Evolutionary conservation across 1,284 basidiomycete species (phyloP).

Genomic region (Garcileccinum viscosum): DNA sequence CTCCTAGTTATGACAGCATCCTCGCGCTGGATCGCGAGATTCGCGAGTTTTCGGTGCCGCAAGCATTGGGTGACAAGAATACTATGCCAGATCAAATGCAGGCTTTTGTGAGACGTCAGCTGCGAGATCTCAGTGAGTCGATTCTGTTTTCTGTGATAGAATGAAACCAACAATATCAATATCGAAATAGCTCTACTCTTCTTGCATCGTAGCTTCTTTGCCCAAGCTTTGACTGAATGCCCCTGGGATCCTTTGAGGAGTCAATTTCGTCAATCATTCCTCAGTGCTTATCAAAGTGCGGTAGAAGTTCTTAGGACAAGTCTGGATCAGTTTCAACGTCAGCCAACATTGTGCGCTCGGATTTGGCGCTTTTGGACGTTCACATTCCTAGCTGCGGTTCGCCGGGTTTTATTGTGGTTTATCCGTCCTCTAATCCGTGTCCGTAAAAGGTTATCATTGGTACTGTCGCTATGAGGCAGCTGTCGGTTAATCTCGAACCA

Average conservation of each 20-base stretch:
- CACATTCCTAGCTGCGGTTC: slow-evolving; percentile 53
- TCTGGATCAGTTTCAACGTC: slow-evolving; percentile 44
- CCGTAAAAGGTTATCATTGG: slow-evolving; percentile 49
- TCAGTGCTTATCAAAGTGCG: slow-evolving; percentile 52
- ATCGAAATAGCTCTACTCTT: slow-evolving; percentile 48
- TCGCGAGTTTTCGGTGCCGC: slow-evolving; percentile 41
- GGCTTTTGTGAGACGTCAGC: slow-evolving; percentile 50
- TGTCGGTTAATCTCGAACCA: slow-evolving; percentile 46
- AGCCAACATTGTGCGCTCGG: slow-evolving; percentile 47
- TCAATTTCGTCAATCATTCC: slow-evolving; percentile 49
- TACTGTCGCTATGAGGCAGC: slow-evolving; percentile 49
- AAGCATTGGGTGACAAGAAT: slow-evolving; percentile 24
- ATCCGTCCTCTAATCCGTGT: slow-evolving; percentile 4
- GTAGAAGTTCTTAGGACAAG: slow-evolving; percentile 47
- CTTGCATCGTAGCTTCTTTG: slow-evolving; percentile 56
- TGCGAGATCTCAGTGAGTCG: slow-evolving; percentile 52
- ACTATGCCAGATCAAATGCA: slow-evolving; percentile 51
- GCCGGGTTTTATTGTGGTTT: slow-evolving; percentile 11
- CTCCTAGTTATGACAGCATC: slow-evolving; percentile 51
- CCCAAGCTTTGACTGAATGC: slow-evolving; percentile 51
- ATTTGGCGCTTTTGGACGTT: slow-evolving; percentile 59
- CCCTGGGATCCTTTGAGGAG: slow-evolving; percentile 48
- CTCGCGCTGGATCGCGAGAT: slow-evolving; percentile 54
- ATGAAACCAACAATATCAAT: background rate
- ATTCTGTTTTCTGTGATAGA: background rate